Base-by-base conservation (phyloP, 2,329 filamentous ascomycete genomes). In the Diaporthe sp. region DNA sequence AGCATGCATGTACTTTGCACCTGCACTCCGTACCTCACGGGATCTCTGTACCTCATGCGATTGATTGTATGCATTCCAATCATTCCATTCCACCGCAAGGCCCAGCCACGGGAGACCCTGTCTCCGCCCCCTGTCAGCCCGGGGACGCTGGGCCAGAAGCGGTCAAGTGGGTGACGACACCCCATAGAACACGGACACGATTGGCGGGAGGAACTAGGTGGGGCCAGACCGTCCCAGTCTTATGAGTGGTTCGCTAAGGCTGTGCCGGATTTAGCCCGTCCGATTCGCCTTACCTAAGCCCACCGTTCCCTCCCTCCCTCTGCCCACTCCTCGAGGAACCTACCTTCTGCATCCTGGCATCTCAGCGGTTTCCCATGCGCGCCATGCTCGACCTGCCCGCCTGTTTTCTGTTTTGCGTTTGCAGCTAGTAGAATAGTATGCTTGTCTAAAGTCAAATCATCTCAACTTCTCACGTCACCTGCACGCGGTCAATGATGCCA, bases 391-490 rank as follows among this genome's bases (percentile, higher is more conserved):
- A 37, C 57, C 28, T 37, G 57, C 57, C 55, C 28, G 55, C 55
- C 8, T 58, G 55, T 8, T 58, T 19, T 37, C 8, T n/a, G 10
- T 59, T 68, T 46, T 68, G 46, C 62, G 28, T 68, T 68, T 53
- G 46, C 46, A 39, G 31, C 46, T 53, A 68, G 31, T 37, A 13
- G 55, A 55, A 10, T 31, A 31, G 37, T 25, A 25, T 3, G 37
- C 2, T 13, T 17, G 25, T 55, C 25, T 55, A n/a, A 67, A 49
- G 34, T 25, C 44, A 39, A 53, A 53, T 28, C 46, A 53, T 68
- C 65, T 25, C 46, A 53, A 39, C 62, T 68, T 53, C 46, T 68
- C 62, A 68, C 62, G 65, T 68, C 65, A 68, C 65, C 65, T 68
- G 62, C 62, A 25, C 46, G 19, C 22, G 65, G 46, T 39, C 65